Evolutionary conservation across 139 green algal species (phyloP).

Genomic region (Tetradesmus lagerheimii): DNA sequence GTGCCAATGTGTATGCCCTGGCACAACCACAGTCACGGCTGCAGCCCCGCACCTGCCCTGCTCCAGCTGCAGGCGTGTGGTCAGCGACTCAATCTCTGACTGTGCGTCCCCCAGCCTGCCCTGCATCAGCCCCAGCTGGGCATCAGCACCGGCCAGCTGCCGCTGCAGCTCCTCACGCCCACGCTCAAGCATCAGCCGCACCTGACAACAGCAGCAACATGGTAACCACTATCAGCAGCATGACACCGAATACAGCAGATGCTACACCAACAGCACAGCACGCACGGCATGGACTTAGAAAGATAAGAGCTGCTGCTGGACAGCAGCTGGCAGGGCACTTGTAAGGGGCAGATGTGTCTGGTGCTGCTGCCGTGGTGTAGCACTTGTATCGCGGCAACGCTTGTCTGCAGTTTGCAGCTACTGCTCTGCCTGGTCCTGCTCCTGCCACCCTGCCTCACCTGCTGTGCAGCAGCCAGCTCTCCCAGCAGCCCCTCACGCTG

Average conservation of each 20-base stretch:
- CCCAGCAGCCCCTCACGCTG: conserved; percentile 73
- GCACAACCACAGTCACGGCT: not conserved
- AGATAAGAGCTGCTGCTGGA: too few relatives aligned
- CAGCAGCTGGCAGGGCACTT: too few relatives aligned
- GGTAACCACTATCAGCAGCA: not conserved
- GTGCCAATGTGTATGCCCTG: not conserved
- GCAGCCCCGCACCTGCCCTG: conserved; percentile 46
- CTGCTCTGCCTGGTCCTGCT: not conserved
- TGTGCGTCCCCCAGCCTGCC: conserved; percentile 57
- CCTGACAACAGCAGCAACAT: conserved; percentile 40
- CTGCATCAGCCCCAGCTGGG: conserved; percentile 51
- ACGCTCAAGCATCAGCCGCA: conserved; percentile 76
- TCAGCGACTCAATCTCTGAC: conserved; percentile 50
- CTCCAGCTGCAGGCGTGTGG: conserved; percentile 65
- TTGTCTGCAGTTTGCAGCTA: not conserved
- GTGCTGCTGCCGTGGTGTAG: not conserved
- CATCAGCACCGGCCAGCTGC: conserved; percentile 59
- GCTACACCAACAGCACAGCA: too few relatives aligned
- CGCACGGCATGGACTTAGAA: too few relatives aligned
- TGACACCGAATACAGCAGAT: too few relatives aligned
- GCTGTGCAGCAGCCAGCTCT: conserved; percentile 73
- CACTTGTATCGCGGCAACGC: too few relatives aligned
- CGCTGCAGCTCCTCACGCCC: conserved; percentile 77
- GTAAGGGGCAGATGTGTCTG: too few relatives aligned
- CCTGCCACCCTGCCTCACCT: conserved; percentile 55